These are phyloP conservation scores for Talaromyces sp. DNA, from an alignment of 2,329 filamentous ascomycete genomes.

Conservation along the genomic window DNA sequence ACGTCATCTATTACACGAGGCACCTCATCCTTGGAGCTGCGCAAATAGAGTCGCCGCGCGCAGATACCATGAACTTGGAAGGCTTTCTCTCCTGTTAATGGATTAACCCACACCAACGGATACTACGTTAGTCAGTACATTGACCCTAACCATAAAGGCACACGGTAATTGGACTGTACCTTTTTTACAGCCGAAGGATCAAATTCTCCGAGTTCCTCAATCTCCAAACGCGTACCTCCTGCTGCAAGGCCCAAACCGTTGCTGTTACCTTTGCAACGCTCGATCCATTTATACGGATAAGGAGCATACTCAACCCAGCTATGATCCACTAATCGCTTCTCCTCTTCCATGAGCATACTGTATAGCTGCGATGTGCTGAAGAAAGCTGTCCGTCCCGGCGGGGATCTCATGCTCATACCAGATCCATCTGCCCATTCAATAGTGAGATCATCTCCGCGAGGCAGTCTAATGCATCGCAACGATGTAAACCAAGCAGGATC, in stretches of 20 bases:
- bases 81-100: constrained; percentile 41
- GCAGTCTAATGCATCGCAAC: constrained; percentile 40
- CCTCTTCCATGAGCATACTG: constrained; percentile 41
- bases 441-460: constrained; percentile 35
- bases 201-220: constrained; percentile 13
- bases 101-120: constrained; percentile 50
- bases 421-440: constrained; percentile 45
- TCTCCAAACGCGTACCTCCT: background rate
- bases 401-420: constrained; percentile 11
- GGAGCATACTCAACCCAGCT: constrained; percentile 49
- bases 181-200: constrained; percentile 14
- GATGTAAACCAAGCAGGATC: constrained; percentile 46
- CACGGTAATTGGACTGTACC: background rate
- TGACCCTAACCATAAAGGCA: background rate
- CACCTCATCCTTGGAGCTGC: background rate
- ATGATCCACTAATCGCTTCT: constrained; percentile 42
- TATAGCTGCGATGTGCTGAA: constrained; percentile 17
- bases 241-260: constrained; percentile 40
- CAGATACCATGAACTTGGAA: constrained; percentile 46
- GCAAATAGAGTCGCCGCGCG: constrained; percentile 32
- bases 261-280: constrained; percentile 39
- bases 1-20: constrained; percentile 11
- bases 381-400: constrained; percentile 9
- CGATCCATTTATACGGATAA: constrained; percentile 46
- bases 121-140: constrained; percentile 27